phyloP scores from a whole-genome alignment of 768 basidiomycete genomes.

The Amanita brunnescens region DNA sequence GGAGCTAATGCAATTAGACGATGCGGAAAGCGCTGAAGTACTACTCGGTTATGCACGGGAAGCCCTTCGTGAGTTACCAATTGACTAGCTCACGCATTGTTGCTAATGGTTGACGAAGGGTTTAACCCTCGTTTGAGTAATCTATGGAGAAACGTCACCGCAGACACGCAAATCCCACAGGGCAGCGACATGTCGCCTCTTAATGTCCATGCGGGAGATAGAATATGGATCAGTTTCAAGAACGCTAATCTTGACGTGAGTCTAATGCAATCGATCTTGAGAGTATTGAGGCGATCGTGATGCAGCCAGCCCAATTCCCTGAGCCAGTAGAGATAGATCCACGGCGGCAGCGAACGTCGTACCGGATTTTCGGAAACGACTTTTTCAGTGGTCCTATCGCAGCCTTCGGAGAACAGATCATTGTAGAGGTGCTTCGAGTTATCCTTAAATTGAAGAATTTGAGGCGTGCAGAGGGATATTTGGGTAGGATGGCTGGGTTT shows the following conservation, averaged over 20 bases:
- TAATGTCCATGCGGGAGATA: slow-evolving; percentile 31
- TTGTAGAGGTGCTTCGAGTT: slow-evolving; percentile 36
- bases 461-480: slow-evolving; percentile 35
- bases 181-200: slow-evolving; percentile 26
- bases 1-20: slow-evolving; percentile 23
- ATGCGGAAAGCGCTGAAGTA: slow-evolving; percentile 23
- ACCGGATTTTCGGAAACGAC: slow-evolving; percentile 23
- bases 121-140: slow-evolving; percentile 33
- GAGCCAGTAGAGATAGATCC: slow-evolving; percentile 32
- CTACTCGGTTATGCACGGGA: slow-evolving; percentile 43
- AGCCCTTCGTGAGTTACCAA: slow-evolving; percentile 34
- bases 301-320: slow-evolving; percentile 33
- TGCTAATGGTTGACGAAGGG: slow-evolving; percentile 14
- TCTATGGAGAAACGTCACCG: slow-evolving; percentile 29
- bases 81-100: not conserved
- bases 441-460: slow-evolving; percentile 38
- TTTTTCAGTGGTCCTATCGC: slow-evolving; percentile 34
- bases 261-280: not conserved
- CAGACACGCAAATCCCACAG: slow-evolving; percentile 25
- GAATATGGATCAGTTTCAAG: slow-evolving; percentile 30
- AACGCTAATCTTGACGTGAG: slow-evolving; percentile 36
- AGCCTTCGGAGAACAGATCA: slow-evolving; percentile 26
- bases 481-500: slow-evolving; percentile 30
- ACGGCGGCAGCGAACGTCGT: slow-evolving; percentile 22
- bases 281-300: not conserved